Evolutionary conservation across 306 rosid species (phyloP).

Genomic region (Pyrus pyrifolia): DNA sequence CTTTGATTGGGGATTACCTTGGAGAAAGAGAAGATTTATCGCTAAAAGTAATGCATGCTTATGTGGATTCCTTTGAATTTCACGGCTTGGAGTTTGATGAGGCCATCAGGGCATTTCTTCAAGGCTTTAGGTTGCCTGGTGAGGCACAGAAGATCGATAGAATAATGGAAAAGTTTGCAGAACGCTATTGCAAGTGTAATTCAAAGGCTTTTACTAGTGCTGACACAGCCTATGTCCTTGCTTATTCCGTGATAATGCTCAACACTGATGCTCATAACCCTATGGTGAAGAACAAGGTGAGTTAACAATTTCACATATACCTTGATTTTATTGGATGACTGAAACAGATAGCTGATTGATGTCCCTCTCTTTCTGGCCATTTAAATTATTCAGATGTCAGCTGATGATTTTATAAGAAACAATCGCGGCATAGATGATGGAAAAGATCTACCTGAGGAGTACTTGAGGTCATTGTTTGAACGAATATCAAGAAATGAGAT

Average conservation of each 20-base stretch:
- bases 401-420: constrained; percentile 93
- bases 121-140: constrained; percentile 96
- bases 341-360: constrained; percentile 14
- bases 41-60: constrained; percentile 93
- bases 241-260: constrained; percentile 93
- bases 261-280: constrained; percentile 97
- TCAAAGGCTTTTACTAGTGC: constrained; percentile 90
- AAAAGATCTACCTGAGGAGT: constrained; percentile 85
- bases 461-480: constrained; percentile 78
- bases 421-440: constrained; percentile 99
- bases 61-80: constrained; percentile 92
- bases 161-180: constrained; percentile 98
- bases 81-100: constrained; percentile 91
- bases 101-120: constrained; percentile 88
- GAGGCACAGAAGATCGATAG: constrained; percentile 99
- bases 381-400: constrained; percentile 83
- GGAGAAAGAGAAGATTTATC: constrained; percentile 96
- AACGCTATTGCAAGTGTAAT: constrained; percentile 92
- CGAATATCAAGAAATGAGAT: constrained; percentile 89
- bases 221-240: constrained; percentile 98
- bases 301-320: constrained; percentile 22
- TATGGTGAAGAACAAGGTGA: constrained; percentile 91
- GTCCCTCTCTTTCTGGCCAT: not conserved
- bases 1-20: constrained; percentile 87
- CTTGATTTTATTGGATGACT: constrained; percentile 13